Evolutionary conservation across 768 basidiomycete genomes (phyloP).

Genomic region (Mycena capillaripes): DNA sequence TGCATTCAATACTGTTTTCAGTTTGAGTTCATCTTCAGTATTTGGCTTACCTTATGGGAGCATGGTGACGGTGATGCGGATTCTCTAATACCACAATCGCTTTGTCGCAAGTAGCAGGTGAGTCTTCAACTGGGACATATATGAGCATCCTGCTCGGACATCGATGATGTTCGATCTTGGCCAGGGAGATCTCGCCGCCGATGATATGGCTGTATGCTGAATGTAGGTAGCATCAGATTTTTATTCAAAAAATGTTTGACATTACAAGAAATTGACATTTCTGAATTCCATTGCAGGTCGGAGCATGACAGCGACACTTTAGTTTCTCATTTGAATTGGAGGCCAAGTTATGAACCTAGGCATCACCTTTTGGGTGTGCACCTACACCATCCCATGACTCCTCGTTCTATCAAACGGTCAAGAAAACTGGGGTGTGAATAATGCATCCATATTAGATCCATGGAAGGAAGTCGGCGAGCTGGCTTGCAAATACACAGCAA

Average conservation of each 20-base stretch:
- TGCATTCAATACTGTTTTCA: neutral
- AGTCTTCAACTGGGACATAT: constrained; percentile 2
- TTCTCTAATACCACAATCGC: neutral
- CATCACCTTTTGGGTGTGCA: no score
- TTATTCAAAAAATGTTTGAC: neutral
- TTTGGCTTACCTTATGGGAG: constrained; percentile 15
- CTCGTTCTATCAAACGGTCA: no score
- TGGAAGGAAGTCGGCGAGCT: no score
- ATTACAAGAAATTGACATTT: no score
- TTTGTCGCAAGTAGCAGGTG: no score
- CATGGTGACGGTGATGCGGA: constrained; percentile 12
- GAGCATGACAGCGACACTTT: no score
- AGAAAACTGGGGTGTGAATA: no score
- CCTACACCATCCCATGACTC: no score
- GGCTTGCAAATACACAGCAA: neutral
- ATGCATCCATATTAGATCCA: no score
- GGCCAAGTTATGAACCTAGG: no score
- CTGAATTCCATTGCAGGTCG: no score
- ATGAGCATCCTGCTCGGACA: constrained; percentile 6
- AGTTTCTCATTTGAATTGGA: no score
- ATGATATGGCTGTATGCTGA: constrained; percentile 11
- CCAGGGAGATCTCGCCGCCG: neutral
- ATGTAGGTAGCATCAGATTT: neutral
- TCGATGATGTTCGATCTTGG: neutral
- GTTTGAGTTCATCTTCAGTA: neutral